Evolutionary conservation across 2,329 filamentous ascomycete species (phyloP), one percentile per base, ranked within the genome.

Genomic region (Amesomyces nigricolor): DNA sequence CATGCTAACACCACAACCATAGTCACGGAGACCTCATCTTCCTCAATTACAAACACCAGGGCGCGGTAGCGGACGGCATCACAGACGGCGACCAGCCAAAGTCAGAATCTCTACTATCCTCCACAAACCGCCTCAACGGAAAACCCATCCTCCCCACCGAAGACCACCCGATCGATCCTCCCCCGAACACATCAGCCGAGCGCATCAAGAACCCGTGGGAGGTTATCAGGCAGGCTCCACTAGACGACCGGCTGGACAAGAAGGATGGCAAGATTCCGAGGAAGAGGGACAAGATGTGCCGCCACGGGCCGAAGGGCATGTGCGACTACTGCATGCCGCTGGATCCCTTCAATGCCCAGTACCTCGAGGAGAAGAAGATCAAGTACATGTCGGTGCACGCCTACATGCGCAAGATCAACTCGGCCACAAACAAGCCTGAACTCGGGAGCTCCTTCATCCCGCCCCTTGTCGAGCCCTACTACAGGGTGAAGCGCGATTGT

Each of bases 251-350:
- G 54, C 75, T 99, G 67, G 94, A 99, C 71, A 89, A 83, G 72
- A 80, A 86, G 62, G 87, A 94, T 77, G 94, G 94, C 62, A 99
- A 96, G 75, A 96, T 96, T 50, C 75, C 83, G 17, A 79, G 91
- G 59, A 81, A 81, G 59, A 80, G 80, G 56, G 89, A 95, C 56
- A 89, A 88, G 68, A 94, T 99, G 91, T 99, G 94, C 75, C 86
- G 89, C 59, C 94, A 99, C 70, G 92, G 92, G 1, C 86, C 88
- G 50, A 97, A 96, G 73, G 94, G 94, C 70, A 99, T 99, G 94
- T 99, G 94, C 72, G 94, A 99, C 73, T 95, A 96, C 73, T 99
- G 94, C 75, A 95, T 95, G 83, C 95, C 95, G 0, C 75, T 97
- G 49, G 94, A 99, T 67, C 94, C 94, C 0, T 99, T 95, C 72